Conservation (phyloP, 306 rosid genomes). For the Dalbergia cochinchinensis region DNA sequence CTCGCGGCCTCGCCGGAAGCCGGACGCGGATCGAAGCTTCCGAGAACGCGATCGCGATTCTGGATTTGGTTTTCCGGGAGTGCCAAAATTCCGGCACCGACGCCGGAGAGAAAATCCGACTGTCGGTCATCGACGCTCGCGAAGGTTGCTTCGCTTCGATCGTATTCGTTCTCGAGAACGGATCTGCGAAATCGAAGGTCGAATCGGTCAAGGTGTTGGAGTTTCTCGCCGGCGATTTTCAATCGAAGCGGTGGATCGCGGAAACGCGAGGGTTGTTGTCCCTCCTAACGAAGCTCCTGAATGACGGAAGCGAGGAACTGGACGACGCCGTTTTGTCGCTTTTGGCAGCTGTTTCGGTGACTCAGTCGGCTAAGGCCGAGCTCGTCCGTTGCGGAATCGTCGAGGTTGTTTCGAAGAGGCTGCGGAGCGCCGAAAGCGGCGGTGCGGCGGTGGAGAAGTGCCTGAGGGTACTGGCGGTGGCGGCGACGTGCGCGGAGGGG, state of each 20-base stretch:
- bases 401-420: constrained; percentile 31
- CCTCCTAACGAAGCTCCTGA: constrained; percentile 39
- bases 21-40: constrained; percentile 23
- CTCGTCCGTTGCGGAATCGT: constrained; percentile 56
- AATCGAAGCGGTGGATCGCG: constrained; percentile 48
- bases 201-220: constrained; percentile 51
- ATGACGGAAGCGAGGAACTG: not conserved
- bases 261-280: constrained; percentile 51
- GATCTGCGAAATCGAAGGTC: constrained; percentile 49
- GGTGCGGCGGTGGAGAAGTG: constrained; percentile 41
- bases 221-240: constrained; percentile 51
- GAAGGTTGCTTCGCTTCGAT: constrained; percentile 48
- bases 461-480: constrained; percentile 46
- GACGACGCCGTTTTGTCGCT: constrained; percentile 54
- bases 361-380: constrained; percentile 49
- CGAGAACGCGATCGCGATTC: constrained; percentile 45
- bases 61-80: constrained; percentile 44
- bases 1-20: constrained; percentile 43
- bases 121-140: constrained; percentile 40
- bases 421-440: constrained; percentile 23
- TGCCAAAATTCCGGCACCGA: not conserved
- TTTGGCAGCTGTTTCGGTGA: constrained; percentile 45
- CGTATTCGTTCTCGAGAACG: constrained; percentile 41
- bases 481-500: constrained; percentile 61
- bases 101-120: constrained; percentile 34